Base-by-base conservation (phyloP, 2,329 filamentous ascomycete genomes). In the Exophiala calicioides region DNA sequence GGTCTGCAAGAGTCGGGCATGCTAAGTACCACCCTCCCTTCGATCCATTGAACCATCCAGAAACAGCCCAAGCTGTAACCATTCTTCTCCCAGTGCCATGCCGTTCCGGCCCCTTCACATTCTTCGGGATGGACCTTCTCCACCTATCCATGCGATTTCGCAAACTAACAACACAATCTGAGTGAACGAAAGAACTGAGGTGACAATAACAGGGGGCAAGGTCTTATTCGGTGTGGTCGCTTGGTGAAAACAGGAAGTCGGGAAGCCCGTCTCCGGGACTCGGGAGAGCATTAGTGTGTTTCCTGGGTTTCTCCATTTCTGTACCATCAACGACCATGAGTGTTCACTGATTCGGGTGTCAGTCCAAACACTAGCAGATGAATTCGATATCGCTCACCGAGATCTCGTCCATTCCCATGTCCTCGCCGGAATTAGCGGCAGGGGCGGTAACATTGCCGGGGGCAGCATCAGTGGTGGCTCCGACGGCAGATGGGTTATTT, bases 401-500 rank as follows among this genome's bases (percentile, higher is more conserved):
- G 56, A 79, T 78, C 64, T 79, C 77, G 56, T 78, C 78, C 76
- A 79, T 79, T 53, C 70, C 74, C 50, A 73, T 68, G 56, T 77
- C 78, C 52, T 72, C 71, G 44, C 70, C 66, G 33, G 72, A 65
- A 43, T 71, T 60, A 49, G 76, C 68, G 31, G 68, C 67, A 45
- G 72, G 75, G 40, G 71, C 67, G 30, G 72, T 70, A 52, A 72
- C 71, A 33, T 70, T 73, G 51, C 71, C 74, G 32, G 68, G 66
- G 3, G 71, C 65, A 46, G 73, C 72, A 50, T 66, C 69, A 9
- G 66, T 68, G 41, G 71, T 65, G 26, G 61, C 61, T 19, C 59
- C 56, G 57, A 74, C 74, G 41, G 69, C 71, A 56, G 71, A 65
- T 39, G 58, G 60, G 27, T 68, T 65, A 37, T 64, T 71, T 21